A percentile compares a stretch with the other conserved stretches of the same genome.
These are phyloP conservation scores for Monosporascus sp. DNA, from an alignment of 2,329 filamentous ascomycete species.

Conservation along the genomic window DNA sequence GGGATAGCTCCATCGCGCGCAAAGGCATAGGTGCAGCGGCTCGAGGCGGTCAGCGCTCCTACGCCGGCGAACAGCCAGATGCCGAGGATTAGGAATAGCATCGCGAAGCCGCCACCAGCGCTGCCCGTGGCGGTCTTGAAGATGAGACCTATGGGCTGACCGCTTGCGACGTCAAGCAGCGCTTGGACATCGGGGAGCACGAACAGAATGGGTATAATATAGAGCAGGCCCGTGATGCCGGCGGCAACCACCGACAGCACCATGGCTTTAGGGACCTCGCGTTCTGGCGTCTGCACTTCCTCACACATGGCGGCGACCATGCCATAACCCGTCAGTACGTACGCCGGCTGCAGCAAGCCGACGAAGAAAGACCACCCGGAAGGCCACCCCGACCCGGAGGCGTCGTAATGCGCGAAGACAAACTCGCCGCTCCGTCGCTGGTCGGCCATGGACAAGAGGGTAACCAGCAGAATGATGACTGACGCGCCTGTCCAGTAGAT, in stretches of 20 bases:
- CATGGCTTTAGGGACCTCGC: slow-evolving; percentile 67
- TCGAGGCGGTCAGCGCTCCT: slow-evolving; percentile 68
- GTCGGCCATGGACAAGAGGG: slow-evolving; percentile 56
- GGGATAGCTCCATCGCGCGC: slow-evolving; percentile 71
- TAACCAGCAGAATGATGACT: slow-evolving; percentile 46
- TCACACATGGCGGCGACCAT: slow-evolving; percentile 71
- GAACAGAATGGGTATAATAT: slow-evolving; percentile 70
- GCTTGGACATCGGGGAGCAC: slow-evolving; percentile 63
- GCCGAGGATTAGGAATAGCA: slow-evolving; percentile 70
- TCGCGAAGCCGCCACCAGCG: slow-evolving; percentile 65
- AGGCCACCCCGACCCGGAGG: slow-evolving; percentile 60
- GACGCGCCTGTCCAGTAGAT: slow-evolving; percentile 66
- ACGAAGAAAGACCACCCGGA: slow-evolving; percentile 69
- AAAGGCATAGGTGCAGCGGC: slow-evolving; percentile 71
- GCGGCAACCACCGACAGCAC: slow-evolving; percentile 64
- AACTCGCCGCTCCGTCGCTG: slow-evolving; percentile 53
- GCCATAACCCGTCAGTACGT: slow-evolving; percentile 60
- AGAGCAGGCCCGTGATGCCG: slow-evolving; percentile 60
- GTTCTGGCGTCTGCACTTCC: slow-evolving; percentile 63
- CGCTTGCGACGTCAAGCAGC: slow-evolving; percentile 61
- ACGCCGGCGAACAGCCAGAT: slow-evolving; percentile 74
- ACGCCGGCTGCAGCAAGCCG: slow-evolving; percentile 60
- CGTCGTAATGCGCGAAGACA: slow-evolving; percentile 65
- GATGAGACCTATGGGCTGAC: slow-evolving; percentile 69
- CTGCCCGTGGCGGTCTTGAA: slow-evolving; percentile 74